Evolutionary conservation across 306 rosid genomes (phyloP).

Genomic region (Dryas drummondii): DNA sequence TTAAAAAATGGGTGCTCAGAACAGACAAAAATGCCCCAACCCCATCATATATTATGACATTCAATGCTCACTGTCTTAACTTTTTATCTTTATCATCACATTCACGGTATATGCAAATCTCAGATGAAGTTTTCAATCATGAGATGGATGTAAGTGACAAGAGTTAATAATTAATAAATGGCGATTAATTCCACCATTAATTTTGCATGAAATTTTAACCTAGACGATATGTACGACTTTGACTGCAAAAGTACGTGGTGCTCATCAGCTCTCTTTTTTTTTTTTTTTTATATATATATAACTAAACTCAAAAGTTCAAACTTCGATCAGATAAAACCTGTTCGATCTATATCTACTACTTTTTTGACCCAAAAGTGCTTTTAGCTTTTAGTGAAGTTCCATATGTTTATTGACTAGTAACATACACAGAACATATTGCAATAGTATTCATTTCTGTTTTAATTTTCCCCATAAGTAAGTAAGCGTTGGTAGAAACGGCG

Average conservation of each 20-base stretch:
- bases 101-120: constrained; percentile 12
- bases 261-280: not conserved
- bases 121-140: constrained; percentile 42
- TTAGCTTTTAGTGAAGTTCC: not conserved
- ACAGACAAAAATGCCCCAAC: constrained; percentile 47
- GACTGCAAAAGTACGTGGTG: constrained; percentile 25
- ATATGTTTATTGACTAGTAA: not conserved
- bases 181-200: not conserved
- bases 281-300: too few species aligned
- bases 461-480: too few species aligned
- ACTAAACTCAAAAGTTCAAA: constrained; percentile 28
- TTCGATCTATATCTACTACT: constrained; percentile 16
- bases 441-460: not conserved
- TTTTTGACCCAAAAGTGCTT: constrained; percentile 11
- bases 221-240: constrained; percentile 33
- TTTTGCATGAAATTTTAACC: constrained; percentile 25
- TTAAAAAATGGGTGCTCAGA: constrained; percentile 27
- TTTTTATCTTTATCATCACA: constrained; percentile 46
- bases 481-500: too few species aligned
- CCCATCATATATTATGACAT: constrained; percentile 35
- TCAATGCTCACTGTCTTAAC: constrained; percentile 35
- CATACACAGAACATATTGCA: not conserved
- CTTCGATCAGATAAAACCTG: constrained; percentile 21
- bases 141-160: constrained; percentile 35
- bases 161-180: constrained; percentile 19